Percentiles rank a stretch among this genome's conserved stretches.
phyloP scores from a whole-genome alignment of 2,329 filamentous ascomycete genomes.

The Penicillium digitatum region DNA sequence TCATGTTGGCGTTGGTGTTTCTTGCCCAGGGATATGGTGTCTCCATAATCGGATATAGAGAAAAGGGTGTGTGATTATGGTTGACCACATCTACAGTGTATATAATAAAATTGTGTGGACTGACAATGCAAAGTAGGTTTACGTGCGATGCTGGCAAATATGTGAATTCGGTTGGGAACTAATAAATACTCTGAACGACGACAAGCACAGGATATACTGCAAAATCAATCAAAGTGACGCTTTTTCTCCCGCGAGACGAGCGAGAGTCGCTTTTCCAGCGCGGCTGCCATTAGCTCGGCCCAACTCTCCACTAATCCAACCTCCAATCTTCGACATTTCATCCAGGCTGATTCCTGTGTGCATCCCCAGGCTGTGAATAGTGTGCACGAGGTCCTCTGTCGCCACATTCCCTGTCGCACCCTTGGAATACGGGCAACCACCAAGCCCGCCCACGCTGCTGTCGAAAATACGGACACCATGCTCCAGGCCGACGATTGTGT shows the following conservation, averaged over 20 bases:
- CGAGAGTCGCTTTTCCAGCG: conserved; percentile 51
- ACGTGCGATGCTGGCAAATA: neutral
- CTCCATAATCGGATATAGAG: neutral
- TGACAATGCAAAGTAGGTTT: neutral
- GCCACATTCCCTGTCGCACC: conserved; percentile 64
- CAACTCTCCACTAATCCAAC: conserved; percentile 54
- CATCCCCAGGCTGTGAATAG: conserved; percentile 57
- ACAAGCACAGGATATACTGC: neutral
- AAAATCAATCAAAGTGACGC: neutral
- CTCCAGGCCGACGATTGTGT: conserved; percentile 59
- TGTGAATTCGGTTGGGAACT: neutral
- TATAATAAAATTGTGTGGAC: neutral
- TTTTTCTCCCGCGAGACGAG: conserved; percentile 31
- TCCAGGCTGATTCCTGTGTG: conserved; percentile 57
- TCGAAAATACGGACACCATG: conserved; percentile 62
- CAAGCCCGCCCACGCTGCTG: conserved; percentile 59
- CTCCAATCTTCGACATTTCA: conserved; percentile 53
- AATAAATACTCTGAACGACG: neutral
- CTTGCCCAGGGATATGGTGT: neutral
- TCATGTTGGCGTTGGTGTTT: conserved; percentile 23
- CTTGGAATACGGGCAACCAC: conserved; percentile 62
- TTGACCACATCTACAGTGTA: conserved; percentile 1
- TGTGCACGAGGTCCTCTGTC: conserved; percentile 61
- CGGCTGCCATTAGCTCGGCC: conserved; percentile 52
- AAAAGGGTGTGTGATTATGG: neutral